Evolutionary conservation across 208 protist genomes (phyloP), one percentile per base, ranked within the genome.

Genomic region (Wallacemonas rigidus): DNA sequence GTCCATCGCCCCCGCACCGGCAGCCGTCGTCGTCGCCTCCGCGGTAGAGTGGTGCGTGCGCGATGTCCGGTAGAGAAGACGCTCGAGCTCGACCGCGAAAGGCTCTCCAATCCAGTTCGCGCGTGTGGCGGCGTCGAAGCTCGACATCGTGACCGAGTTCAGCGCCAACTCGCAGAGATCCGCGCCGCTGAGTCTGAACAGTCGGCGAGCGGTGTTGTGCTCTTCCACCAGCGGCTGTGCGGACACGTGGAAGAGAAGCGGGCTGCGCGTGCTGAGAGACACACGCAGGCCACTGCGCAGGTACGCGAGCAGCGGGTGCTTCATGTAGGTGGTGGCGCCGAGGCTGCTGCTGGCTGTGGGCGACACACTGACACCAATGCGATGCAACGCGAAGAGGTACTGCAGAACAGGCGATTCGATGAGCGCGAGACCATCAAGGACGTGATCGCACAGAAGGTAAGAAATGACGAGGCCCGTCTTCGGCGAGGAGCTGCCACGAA

Each of bases 321-420:
- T 87, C 53, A 86, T 64, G 71, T 99, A 98, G 38, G 82, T 73
- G 2, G 98, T 81, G 48, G 98, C 99, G 68, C 98, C 99, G 38
- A 99, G 87, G 12, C 84, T 87, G 87, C 99, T 98, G 74, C 98
- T 98, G 69, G 83, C 91, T 2, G 99, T 75, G 7, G 99, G 99
- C 51, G 95, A 98, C 82, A 99, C 94, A 36, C 94, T 87, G 26
- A 99, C 79, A 11, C 98, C 98, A 62, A 99, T 92, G 74, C 98
- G 95, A n/a, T 86, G 71, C 2, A 99, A 67, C 48, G 99, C 99
- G 77, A 97, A 99, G 15, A 99, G 87, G 78, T 99, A 99, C 88
- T 99, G 95, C 55, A 99, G 80, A 6, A 95, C 92, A 3, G 98
- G 97, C 54, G 88, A 71, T 17, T 97, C 85, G 53, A 89, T 84